Conservation (phyloP, 208 protist species). For the Blechomonas ayalai region DNA sequence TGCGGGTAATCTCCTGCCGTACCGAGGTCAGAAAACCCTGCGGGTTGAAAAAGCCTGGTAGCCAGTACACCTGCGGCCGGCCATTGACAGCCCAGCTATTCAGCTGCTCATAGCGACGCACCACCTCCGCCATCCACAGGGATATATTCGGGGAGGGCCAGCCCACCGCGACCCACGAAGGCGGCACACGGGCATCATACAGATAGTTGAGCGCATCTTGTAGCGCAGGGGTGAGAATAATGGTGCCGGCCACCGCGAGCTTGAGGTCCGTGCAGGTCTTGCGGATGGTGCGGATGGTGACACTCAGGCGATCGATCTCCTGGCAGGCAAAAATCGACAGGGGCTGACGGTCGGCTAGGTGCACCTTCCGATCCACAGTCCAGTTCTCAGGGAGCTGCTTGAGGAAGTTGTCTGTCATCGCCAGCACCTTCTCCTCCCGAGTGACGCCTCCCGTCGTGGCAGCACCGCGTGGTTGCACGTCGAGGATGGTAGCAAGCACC, state of each 20-base stretch:
- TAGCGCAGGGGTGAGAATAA: conserved; percentile 95
- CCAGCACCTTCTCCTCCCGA: conserved; percentile 90
- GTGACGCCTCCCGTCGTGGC: conserved; percentile 78
- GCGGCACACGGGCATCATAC: conserved; percentile 95
- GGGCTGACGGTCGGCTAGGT: conserved; percentile 86
- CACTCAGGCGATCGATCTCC: conserved; percentile 94
- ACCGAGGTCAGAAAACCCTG: conserved; percentile 98
- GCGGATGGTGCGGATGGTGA: conserved; percentile 76
- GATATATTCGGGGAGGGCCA: conserved; percentile 95
- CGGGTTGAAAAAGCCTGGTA: conserved; percentile 99
- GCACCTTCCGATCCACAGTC: conserved; percentile 66
- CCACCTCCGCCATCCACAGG: conserved; percentile 96
- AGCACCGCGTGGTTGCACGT: conserved; percentile 94
- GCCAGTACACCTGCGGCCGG: conserved; percentile 93
- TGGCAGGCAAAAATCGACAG: conserved; percentile 95
- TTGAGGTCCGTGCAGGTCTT: conserved; percentile 91
- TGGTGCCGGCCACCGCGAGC: conserved; percentile 95
- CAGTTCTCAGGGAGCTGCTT: conserved; percentile 90
- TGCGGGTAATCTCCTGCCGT: conserved; percentile 94
- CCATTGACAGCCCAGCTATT: conserved; percentile 89
- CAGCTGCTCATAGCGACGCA: conserved; percentile 93
- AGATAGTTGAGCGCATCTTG: conserved; percentile 93
- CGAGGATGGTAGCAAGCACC: conserved; percentile 94
- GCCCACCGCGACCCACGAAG: conserved; percentile 92
- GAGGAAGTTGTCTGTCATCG: conserved; percentile 88